These are phyloP conservation scores for Petasospora rhodanensis DNA, from an alignment of 1,139 yeast species.

Conservation along the genomic window DNA sequence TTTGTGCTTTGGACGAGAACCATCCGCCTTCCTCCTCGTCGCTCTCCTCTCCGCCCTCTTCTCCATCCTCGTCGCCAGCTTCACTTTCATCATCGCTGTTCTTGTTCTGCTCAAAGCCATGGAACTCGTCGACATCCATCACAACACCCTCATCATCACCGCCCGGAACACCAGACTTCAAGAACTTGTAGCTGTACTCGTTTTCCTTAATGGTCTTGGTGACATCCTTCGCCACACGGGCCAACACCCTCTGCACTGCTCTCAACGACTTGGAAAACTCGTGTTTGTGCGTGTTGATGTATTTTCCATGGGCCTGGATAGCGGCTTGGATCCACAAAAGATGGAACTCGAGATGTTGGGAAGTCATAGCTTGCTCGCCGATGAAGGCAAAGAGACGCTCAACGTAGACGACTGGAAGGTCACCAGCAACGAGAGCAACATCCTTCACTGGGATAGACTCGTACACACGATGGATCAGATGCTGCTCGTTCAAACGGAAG, in stretches of 20 bases:
- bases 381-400: constrained; percentile 64
- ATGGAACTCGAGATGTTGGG: constrained; percentile 82
- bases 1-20: constrained; percentile 23
- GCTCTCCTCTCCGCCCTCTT: constrained; percentile 22
- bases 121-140: constrained; percentile 24
- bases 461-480: constrained; percentile 67
- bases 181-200: constrained; percentile 46
- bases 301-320: constrained; percentile 71
- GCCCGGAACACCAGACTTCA: constrained; percentile 29
- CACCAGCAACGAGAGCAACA: constrained; percentile 58
- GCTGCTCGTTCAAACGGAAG: constrained; percentile 80
- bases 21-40: constrained; percentile 26
- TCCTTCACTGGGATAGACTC: constrained; percentile 76
- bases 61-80: constrained; percentile 24
- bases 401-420: constrained; percentile 74
- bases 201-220: constrained; percentile 52
- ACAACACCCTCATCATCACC: constrained; percentile 22
- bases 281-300: constrained; percentile 58
- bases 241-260: constrained; percentile 70
- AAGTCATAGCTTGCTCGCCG: constrained; percentile 65
- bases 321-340: constrained; percentile 74
- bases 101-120: too few relatives aligned
- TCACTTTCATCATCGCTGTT: constrained; percentile 21
- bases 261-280: constrained; percentile 65
- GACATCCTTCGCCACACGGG: constrained; percentile 70